phyloP scores from a whole-genome alignment of 345 rosid genomes.

The Aethionema arabicum region DNA sequence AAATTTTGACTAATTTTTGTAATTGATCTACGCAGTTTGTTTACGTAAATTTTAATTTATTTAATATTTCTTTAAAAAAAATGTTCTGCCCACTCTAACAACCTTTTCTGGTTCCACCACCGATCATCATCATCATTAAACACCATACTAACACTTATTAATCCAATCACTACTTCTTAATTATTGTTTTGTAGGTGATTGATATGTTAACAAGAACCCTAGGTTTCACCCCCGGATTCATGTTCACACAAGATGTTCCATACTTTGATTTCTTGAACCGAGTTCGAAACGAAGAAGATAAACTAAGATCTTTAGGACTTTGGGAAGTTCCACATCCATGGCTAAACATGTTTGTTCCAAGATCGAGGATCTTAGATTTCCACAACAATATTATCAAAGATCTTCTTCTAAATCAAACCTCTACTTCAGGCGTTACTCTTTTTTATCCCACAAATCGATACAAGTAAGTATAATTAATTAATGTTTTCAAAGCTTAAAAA shows the following conservation, averaged over 20 bases:
- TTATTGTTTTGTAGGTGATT: conserved; percentile 41
- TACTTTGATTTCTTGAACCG: conserved; percentile 67
- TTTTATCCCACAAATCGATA: conserved; percentile 77
- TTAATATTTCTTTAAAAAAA: too few species aligned
- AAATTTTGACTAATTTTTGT: too few species aligned
- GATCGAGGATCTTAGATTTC: conserved; percentile 62
- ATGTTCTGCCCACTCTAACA: too few species aligned
- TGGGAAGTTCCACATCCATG: conserved; percentile 99
- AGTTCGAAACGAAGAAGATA: conserved; percentile 67
- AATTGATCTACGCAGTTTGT: too few species aligned
- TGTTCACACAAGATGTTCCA: conserved; percentile 46
- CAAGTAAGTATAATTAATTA: conserved; percentile 68
- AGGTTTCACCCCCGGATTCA: conserved; percentile 34
- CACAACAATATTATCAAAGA: conserved; percentile 60
- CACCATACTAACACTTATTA: not conserved
- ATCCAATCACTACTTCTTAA: not conserved
- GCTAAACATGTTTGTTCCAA: conserved; percentile 80
- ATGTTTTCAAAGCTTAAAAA: too few species aligned
- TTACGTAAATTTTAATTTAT: too few species aligned
- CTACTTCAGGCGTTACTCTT: conserved; percentile 69
- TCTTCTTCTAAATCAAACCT: conserved; percentile 60
- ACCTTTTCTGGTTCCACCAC: too few species aligned
- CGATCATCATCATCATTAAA: too few species aligned
- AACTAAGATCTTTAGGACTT: conserved; percentile 58
- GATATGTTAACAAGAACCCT: conserved; percentile 36